phyloP scores from a whole-genome alignment of 768 basidiomycete genomes.

The Galerina sulciceps region DNA sequence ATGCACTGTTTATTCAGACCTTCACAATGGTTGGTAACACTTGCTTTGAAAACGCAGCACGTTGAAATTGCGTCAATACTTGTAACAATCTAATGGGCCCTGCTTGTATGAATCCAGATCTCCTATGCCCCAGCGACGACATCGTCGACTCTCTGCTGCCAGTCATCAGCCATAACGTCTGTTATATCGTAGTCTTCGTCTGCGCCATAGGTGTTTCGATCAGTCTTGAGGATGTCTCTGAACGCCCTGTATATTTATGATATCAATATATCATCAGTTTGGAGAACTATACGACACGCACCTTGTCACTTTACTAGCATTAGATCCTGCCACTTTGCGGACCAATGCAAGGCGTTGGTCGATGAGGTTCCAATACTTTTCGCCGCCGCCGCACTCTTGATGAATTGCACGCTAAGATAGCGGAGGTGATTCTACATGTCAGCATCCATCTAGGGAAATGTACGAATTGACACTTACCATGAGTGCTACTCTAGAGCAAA shows the following conservation, averaged over 20 bases:
- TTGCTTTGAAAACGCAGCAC: too few relatives aligned
- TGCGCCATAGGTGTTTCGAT: constrained; percentile 5
- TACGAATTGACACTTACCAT: constrained; percentile 7
- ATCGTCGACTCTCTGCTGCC: constrained; percentile 14
- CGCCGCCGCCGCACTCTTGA: constrained; percentile 9
- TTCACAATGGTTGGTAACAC: too few relatives aligned
- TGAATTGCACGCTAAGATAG: constrained; percentile 7
- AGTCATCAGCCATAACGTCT: constrained; percentile 8
- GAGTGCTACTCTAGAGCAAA: constrained; percentile 12
- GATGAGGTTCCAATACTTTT: constrained; percentile 17
- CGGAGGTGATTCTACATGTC: background rate
- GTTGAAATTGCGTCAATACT: too few relatives aligned
- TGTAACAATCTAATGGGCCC: too few relatives aligned
- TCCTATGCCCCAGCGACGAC: constrained; percentile 3
- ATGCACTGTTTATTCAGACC: background rate
- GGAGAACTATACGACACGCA: background rate
- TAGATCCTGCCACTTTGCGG: constrained; percentile 2
- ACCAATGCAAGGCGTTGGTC: constrained; percentile 14
- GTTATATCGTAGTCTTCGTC: constrained; percentile 10
- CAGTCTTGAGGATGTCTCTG: constrained; percentile 2
- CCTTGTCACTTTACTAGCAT: background rate
- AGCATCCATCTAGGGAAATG: too few relatives aligned
- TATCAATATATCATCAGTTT: background rate
- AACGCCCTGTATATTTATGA: constrained; percentile 7
- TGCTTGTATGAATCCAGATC: background rate